These are phyloP conservation scores for Chaetoceros tenuissimus DNA, from an alignment of 108 stramenopile species.

Conservation along the genomic window DNA sequence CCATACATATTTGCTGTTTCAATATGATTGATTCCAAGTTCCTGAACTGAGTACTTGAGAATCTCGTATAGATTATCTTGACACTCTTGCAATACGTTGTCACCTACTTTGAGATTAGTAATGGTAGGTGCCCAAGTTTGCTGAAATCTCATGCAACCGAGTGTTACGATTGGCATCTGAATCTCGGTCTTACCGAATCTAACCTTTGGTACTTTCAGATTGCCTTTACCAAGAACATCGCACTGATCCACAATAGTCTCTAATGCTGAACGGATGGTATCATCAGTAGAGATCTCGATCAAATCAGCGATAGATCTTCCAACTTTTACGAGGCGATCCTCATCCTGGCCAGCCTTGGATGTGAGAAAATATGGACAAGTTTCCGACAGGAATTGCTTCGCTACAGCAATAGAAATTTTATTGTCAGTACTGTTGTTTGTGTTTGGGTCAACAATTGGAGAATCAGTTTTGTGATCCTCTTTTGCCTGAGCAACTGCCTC, in stretches of 20 bases:
- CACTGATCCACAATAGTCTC: background rate
- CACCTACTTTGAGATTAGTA: conserved; percentile 21
- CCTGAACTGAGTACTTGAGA: conserved; percentile 36
- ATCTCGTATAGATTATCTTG: conserved; percentile 75
- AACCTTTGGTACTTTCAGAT: conserved; percentile 53
- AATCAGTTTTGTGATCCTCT: background rate
- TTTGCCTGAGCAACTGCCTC: background rate
- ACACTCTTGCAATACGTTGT: conserved; percentile 48
- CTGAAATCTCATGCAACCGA: conserved; percentile 92
- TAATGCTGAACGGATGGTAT: background rate
- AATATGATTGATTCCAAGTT: conserved; percentile 87
- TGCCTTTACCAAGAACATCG: background rate
- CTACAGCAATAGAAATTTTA: conserved; percentile 23
- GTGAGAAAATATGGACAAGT: conserved; percentile 27
- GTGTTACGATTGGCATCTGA: conserved; percentile 81
- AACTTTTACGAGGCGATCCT: conserved; percentile 66
- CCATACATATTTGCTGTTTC: conserved; percentile 87
- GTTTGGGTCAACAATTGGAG: background rate
- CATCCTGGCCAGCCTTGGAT: conserved; percentile 15
- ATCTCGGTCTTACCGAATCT: conserved; percentile 80
- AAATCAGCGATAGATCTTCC: conserved; percentile 46
- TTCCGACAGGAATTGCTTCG: conserved; percentile 31
- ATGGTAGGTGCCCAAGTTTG: conserved; percentile 56
- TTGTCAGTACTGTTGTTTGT: conserved; percentile 6
- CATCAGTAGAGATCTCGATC: conserved; percentile 12